Percentiles rank a stretch among this genome's conserved stretches.
Evolutionary conservation across 179 eudicot species (phyloP).

Genomic region (Sideroxylon spinosum): DNA sequence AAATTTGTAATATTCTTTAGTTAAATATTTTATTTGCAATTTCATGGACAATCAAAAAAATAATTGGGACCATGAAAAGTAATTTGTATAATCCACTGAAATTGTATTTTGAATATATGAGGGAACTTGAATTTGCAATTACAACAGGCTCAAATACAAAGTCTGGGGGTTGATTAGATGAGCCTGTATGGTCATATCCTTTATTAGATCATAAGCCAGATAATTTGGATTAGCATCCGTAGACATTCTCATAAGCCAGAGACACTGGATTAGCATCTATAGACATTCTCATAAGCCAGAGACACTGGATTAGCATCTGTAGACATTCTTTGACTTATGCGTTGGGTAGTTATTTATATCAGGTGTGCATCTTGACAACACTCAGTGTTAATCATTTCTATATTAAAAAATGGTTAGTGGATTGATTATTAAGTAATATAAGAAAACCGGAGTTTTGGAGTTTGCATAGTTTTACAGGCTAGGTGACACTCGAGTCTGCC

Average conservation of each 20-base stretch:
- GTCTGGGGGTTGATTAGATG: constrained; percentile 3
- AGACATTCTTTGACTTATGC: not conserved
- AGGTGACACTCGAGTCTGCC: not conserved
- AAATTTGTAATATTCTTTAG: no score
- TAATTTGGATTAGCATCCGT: no score
- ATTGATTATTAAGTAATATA: not conserved
- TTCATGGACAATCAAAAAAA: not conserved
- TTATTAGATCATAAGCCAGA: no score
- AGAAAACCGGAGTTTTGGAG: not conserved
- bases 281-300: not conserved
- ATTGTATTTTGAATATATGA: not conserved
- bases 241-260: no score
- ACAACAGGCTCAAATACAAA: not conserved
- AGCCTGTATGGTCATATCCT: not conserved
- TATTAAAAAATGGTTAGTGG: not conserved
- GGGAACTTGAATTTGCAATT: not conserved
- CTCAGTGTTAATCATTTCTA: not conserved
- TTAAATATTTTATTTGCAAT: not conserved
- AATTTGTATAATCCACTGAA: not conserved
- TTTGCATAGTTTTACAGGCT: not conserved
- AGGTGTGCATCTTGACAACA: not conserved
- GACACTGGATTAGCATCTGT: not conserved
- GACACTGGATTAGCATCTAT: not conserved
- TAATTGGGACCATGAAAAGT: not conserved
- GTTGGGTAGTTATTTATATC: not conserved